These are phyloP conservation scores for Juglanconis oblonga DNA, from an alignment of 2,329 filamentous ascomycete species.

Conservation along the genomic window DNA sequence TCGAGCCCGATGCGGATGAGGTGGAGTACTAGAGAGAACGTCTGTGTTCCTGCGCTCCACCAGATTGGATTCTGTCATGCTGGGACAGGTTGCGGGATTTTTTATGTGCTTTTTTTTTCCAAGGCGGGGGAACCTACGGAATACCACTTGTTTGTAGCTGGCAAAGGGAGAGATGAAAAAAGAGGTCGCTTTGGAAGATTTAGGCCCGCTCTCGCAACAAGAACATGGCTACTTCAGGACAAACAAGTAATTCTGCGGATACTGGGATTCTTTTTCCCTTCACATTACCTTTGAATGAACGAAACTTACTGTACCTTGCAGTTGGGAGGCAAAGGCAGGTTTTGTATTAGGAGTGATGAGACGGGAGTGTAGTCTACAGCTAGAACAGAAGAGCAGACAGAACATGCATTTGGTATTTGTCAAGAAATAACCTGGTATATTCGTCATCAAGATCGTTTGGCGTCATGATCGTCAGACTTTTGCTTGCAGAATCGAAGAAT, in stretches of 20 bases:
- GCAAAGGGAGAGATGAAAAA: background rate
- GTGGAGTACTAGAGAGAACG: constrained; percentile 68
- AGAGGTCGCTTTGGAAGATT: background rate
- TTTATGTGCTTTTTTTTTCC: constrained; percentile 7
- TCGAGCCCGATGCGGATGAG: constrained; percentile 61
- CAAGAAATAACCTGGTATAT: background rate
- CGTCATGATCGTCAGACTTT: background rate
- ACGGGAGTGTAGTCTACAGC: background rate
- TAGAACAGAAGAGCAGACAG: background rate
- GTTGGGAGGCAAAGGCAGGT: background rate
- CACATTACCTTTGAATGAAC: background rate
- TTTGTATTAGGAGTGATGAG: background rate
- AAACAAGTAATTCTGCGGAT: background rate
- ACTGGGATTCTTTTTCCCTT: background rate
- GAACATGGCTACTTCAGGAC: background rate
- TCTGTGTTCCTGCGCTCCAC: background rate
- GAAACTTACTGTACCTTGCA: background rate
- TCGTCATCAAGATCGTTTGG: background rate
- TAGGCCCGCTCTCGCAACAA: background rate
- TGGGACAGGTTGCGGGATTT: constrained; percentile 2
- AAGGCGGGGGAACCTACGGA: constrained; percentile 2
- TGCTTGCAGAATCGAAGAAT: background rate
- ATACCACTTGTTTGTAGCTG: constrained; percentile 16
- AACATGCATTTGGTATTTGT: background rate
- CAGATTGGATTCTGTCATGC: constrained; percentile 4